Conservation (phyloP, 805 yeast species). For the Yarrowia phangngaensis region DNA sequence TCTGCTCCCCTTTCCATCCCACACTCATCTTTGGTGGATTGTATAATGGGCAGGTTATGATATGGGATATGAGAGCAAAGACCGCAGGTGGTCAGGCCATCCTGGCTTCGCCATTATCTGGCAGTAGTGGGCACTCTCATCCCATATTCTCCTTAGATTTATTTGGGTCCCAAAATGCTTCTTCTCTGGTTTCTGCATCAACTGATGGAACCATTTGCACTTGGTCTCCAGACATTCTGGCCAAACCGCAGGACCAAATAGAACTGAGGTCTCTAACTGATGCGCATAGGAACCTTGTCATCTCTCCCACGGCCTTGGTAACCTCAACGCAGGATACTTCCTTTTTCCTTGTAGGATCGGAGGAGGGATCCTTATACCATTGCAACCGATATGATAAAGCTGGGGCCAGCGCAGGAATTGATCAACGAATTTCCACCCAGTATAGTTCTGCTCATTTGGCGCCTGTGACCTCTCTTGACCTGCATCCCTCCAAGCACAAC, state of each 20-base stretch:
- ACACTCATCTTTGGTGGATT: conserved; percentile 48
- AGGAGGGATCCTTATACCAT: conserved; percentile 40
- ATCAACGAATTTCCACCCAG: conserved; percentile 31
- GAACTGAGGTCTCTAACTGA: conserved; percentile 33
- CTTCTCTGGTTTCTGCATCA: conserved; percentile 38
- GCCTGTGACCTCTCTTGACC: conserved; percentile 38
- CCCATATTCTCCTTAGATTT: conserved; percentile 38
- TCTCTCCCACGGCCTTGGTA: conserved; percentile 37
- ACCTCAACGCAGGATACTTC: conserved; percentile 36
- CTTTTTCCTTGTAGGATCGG: conserved; percentile 41
- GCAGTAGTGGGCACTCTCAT: conserved; percentile 38
- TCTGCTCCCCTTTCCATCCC: conserved; percentile 42
- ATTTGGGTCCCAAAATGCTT: conserved; percentile 35
- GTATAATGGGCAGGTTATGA: conserved; percentile 47
- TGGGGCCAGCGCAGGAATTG: conserved; percentile 38
- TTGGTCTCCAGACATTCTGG: conserved; percentile 42
- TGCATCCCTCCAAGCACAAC: conserved; percentile 34
- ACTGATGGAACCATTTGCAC: conserved; percentile 42
- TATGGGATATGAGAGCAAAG: conserved; percentile 50
- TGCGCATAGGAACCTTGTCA: conserved; percentile 32
- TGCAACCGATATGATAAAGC: conserved; percentile 38
- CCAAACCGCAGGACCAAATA: conserved; percentile 39
- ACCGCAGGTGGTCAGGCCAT: conserved; percentile 36
- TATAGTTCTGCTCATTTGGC: conserved; percentile 37
- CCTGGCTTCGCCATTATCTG: conserved; percentile 37